Conservation (phyloP, 2,329 filamentous ascomycete species). For the Monilinia fructigena region DNA sequence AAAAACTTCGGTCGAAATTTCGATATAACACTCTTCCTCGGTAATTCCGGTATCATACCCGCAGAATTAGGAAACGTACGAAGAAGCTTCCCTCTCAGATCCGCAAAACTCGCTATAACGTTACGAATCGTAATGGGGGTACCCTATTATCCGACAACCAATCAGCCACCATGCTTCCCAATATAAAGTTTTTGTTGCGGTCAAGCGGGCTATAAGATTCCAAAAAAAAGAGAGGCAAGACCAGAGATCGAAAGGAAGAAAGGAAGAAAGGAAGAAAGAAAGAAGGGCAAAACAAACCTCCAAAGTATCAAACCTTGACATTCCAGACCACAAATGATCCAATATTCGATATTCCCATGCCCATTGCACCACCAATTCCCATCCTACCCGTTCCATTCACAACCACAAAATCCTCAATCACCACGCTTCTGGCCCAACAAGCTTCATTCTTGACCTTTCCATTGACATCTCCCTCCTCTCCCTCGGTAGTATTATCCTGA, state of each 20-base stretch:
- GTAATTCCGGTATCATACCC: slow-evolving; percentile 82
- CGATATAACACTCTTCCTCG: slow-evolving; percentile 87
- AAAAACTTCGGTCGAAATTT: slow-evolving; percentile 83
- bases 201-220: not conserved
- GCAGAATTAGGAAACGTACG: slow-evolving; percentile 80
- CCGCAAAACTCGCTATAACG: slow-evolving; percentile 95
- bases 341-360: slow-evolving; percentile 27
- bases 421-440: slow-evolving; percentile 65
- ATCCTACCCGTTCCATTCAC: slow-evolving; percentile 42
- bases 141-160: slow-evolving; percentile 46
- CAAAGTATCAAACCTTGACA: slow-evolving; percentile 78
- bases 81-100: slow-evolving; percentile 70
- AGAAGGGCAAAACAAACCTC: slow-evolving; percentile 51
- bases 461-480: slow-evolving; percentile 40
- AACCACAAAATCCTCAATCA: slow-evolving; percentile 56
- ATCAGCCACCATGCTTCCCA: not conserved
- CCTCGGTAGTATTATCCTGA: slow-evolving; percentile 52
- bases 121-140: slow-evolving; percentile 60
- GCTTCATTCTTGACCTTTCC: slow-evolving; percentile 47
- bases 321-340: slow-evolving; percentile 98
- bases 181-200: not conserved
- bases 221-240: not conserved
- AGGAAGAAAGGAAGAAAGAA: not conserved
- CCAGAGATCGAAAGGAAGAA: too few relatives aligned
- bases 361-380: slow-evolving; percentile 23